Conservation (phyloP, 208 protist genomes). For the Trypanosomatidae sp. region DNA sequence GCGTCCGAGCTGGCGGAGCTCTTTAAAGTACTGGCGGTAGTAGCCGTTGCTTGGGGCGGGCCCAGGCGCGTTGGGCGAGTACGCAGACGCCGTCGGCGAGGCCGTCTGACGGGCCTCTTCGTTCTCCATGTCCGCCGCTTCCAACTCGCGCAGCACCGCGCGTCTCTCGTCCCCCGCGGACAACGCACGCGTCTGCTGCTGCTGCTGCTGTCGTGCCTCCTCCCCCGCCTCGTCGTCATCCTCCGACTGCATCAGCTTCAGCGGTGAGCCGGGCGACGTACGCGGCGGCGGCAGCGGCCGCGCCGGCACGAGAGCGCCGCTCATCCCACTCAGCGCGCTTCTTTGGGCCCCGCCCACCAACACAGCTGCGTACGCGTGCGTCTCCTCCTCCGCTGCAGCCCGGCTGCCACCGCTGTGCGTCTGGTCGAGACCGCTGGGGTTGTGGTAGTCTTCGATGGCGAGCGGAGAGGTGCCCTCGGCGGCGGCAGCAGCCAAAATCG, state of each 20-base stretch:
- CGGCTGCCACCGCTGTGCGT: no score
- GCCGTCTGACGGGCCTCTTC: slow-evolving; percentile 2
- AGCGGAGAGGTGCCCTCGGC: slow-evolving; percentile 21
- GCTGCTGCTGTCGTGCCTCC: slow-evolving; percentile 4
- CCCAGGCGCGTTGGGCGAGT: slow-evolving; percentile 13
- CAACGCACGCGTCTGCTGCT: not conserved
- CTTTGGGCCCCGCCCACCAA: no score
- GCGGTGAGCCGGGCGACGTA: no score
- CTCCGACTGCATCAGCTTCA: no score
- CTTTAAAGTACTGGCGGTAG: slow-evolving; percentile 82
- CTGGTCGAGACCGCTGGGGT: not conserved
- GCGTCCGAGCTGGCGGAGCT: slow-evolving; percentile 83
- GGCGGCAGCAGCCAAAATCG: slow-evolving; percentile 7
- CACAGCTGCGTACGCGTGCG: not conserved
- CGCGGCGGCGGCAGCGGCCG: no score
- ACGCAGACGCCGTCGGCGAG: slow-evolving; percentile 4
- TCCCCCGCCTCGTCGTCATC: no score
- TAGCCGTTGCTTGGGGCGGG: slow-evolving; percentile 50
- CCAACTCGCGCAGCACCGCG: no score
- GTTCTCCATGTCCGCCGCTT: not conserved
- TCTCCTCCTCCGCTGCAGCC: slow-evolving; percentile 5
- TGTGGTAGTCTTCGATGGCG: slow-evolving; percentile 43
- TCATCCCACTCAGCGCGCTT: no score
- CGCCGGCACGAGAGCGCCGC: no score
- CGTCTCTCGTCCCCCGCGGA: no score